phyloP scores from a whole-genome alignment of 202 grass and related monocot species.

The Brachypodium distachyon region DNA sequence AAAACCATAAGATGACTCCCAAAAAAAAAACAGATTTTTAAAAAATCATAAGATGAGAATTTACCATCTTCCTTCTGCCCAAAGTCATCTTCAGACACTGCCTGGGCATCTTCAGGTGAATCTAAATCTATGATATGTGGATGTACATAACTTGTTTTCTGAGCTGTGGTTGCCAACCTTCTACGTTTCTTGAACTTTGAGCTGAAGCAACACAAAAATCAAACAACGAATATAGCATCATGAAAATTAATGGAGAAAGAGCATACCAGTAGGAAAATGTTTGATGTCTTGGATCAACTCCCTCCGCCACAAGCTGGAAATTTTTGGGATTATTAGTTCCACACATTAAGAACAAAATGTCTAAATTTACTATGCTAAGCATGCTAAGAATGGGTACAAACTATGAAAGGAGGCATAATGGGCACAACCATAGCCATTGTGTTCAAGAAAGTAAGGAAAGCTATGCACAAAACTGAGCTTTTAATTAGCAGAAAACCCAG shows the following conservation, averaged over 20 bases:
- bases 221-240: neutral
- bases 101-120: constrained; percentile 62
- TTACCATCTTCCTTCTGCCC: constrained; percentile 57
- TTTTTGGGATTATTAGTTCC: neutral
- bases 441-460: constrained; percentile 9
- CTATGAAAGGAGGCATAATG: neutral
- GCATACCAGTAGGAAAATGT: constrained; percentile 83
- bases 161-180: constrained; percentile 33
- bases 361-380: neutral
- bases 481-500: neutral
- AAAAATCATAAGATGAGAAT: constrained; percentile 25
- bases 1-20: constrained; percentile 11
- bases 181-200: constrained; percentile 63
- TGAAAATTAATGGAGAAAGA: constrained; percentile 15
- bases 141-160: constrained; percentile 57
- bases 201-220: constrained; percentile 38
- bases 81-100: constrained; percentile 45
- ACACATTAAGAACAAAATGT: neutral
- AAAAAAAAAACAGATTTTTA: neutral
- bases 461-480: neutral
- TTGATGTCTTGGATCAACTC: constrained; percentile 89
- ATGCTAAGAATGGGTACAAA: neutral
- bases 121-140: constrained; percentile 58
- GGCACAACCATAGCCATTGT: neutral
- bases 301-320: constrained; percentile 59